Base-by-base conservation (phyloP, 306 rosid genomes). In the Rubus idaeus region DNA sequence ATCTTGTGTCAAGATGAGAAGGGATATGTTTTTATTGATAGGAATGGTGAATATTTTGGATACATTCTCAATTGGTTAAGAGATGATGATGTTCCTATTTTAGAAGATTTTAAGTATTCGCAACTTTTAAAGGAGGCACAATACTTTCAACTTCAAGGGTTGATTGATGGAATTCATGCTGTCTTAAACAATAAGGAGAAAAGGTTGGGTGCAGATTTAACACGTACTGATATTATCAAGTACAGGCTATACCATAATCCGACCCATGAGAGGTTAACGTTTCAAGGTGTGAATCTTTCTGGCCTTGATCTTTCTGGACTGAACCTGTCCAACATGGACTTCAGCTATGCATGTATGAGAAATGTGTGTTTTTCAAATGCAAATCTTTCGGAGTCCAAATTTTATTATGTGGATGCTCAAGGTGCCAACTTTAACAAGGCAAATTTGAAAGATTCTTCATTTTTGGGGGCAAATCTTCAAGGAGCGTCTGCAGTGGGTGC, bases 1-100 rank as follows among this genome's bases (percentile, higher is more conserved):
- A 85, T 89, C n/a, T 78, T 91, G 11, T 85, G 74, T 78, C 87
- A 68, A 77, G 58, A 53, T 18, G 91, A 53, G 6, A 6, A 53
- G 23, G 58, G 58, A 18, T 53, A 6, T 2, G 6, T 18, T 17
- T 53, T 53, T 5, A 53, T 53, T 18, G 58, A 53, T 2, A 53
- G 8, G 23, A 18, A 53, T 53, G 58, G 58, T 1, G 23, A 53
- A 53, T 53, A 53, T 53, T 53, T 53, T 53, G 58, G 21, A 1
- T 53, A 18, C 58, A 53, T 53, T 18, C 23, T 53, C 21, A 7
- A 53, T 18, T 53, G 58, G 23, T 53, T 53, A 18, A 53, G 58
- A 53, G 58, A 18, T 53, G 23, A 21, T 1, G 21, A 18, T 18
- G 23, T 5, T 53, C 23, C 21, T 53, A n/a, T 6, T 17, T 21